phyloP scores from a whole-genome alignment of 495 filamentous ascomycete genomes.

The Parmelia sp. region DNA sequence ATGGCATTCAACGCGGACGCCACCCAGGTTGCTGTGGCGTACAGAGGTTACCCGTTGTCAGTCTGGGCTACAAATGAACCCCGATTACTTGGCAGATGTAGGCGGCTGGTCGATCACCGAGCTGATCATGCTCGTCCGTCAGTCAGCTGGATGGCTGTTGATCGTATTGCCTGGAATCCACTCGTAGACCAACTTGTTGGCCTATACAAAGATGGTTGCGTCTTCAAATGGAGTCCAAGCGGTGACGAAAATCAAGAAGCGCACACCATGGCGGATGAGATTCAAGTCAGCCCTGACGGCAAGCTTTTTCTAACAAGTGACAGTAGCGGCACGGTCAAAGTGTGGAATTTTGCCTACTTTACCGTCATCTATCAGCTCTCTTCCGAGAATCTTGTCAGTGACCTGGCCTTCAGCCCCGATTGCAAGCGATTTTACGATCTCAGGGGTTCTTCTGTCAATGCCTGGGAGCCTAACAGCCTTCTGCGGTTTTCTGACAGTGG shows the following conservation, averaged over 20 bases:
- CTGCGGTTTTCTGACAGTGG: slow-evolving; percentile 10
- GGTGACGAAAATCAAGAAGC: slow-evolving; percentile 18
- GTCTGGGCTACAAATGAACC: slow-evolving; percentile 18
- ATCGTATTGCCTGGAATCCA: slow-evolving; percentile 28
- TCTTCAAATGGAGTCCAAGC: slow-evolving; percentile 32
- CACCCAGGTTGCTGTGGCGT: slow-evolving; percentile 20
- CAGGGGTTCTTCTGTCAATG: slow-evolving; percentile 22
- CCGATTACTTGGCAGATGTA: slow-evolving; percentile 20
- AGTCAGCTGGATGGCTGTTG: slow-evolving; percentile 24
- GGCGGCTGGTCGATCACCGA: slow-evolving; percentile 4
- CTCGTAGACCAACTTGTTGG: slow-evolving; percentile 24
- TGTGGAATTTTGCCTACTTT: slow-evolving; percentile 27
- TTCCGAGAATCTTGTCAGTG: slow-evolving; percentile 22
- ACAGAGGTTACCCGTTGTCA: slow-evolving; percentile 19
- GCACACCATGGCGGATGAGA: slow-evolving; percentile 8
- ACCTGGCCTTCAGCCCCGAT: slow-evolving; percentile 23
- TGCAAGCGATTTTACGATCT: slow-evolving; percentile 26
- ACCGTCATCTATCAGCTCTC: slow-evolving; percentile 26
- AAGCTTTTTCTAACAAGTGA: slow-evolving; percentile 27
- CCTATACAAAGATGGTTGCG: slow-evolving; percentile 23
- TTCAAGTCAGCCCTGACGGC: slow-evolving; percentile 28
- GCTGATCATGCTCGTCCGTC: slow-evolving; percentile 7
- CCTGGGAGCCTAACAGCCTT: slow-evolving; percentile 27
- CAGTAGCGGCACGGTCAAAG: slow-evolving; percentile 24
- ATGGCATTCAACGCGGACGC: slow-evolving; percentile 22